Conservation (phyloP, 768 basidiomycete species). For the Trichaptum fuscoviolaceum region DNA sequence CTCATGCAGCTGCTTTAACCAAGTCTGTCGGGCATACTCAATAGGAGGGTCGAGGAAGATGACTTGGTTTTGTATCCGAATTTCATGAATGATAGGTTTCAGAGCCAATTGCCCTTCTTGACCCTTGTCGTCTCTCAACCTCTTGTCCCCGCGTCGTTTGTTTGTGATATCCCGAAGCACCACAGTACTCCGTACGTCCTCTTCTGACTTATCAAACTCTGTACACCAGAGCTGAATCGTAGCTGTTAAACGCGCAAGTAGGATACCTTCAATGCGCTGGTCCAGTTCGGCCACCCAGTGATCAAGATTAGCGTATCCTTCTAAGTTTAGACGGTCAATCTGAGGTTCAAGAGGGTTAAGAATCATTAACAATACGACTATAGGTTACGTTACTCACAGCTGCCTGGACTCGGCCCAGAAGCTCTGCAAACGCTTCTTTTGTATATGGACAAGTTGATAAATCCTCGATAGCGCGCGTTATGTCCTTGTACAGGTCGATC, state of each 20-base stretch:
- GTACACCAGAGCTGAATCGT: slow-evolving; percentile 85
- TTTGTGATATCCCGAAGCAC: slow-evolving; percentile 49
- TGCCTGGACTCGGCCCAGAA: slow-evolving; percentile 76
- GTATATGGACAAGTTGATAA: slow-evolving; percentile 84
- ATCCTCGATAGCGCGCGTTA: slow-evolving; percentile 79
- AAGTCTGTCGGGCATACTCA: slow-evolving; percentile 85
- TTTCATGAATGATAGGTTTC: slow-evolving; percentile 89
- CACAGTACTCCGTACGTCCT: slow-evolving; percentile 51
- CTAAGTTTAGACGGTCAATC: slow-evolving; percentile 93
- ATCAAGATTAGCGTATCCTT: slow-evolving; percentile 93
- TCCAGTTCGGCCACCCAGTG: slow-evolving; percentile 79
- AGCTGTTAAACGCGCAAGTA: slow-evolving; percentile 67
- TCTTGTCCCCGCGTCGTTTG: slow-evolving; percentile 67
- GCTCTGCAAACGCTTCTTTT: slow-evolving; percentile 72
- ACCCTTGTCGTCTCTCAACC: slow-evolving; percentile 75
- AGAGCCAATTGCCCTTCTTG: slow-evolving; percentile 70
- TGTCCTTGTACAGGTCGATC: slow-evolving; percentile 87
- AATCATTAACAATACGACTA: neutral
- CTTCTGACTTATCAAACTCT: slow-evolving; percentile 77
- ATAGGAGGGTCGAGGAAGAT: slow-evolving; percentile 98
- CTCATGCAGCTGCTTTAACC: slow-evolving; percentile 86
- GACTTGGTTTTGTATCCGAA: slow-evolving; percentile 97
- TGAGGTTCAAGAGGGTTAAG: slow-evolving; percentile 23
- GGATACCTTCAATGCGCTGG: slow-evolving; percentile 74
- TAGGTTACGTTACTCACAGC: slow-evolving; percentile 48